Conservation (phyloP, 2,329 filamentous ascomycete genomes). For the Fusarium pilosicola region DNA sequence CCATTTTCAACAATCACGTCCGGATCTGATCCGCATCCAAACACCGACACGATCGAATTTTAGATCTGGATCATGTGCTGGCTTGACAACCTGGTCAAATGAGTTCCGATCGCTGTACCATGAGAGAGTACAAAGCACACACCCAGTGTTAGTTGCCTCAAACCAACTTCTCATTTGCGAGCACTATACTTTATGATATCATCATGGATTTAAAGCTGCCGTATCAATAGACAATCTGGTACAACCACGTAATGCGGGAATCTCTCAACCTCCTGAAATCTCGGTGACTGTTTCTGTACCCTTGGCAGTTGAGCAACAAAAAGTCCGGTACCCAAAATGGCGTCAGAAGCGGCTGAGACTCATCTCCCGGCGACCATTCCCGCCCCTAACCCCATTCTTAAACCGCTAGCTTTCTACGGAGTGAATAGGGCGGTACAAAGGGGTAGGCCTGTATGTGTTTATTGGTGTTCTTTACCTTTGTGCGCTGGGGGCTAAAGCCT, state of each 20-base stretch:
- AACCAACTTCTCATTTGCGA: accelerated
- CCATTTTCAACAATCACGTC: neutral
- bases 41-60: neutral
- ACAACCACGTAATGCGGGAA: neutral
- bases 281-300: neutral
- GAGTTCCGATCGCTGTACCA: neutral
- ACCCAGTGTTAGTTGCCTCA: neutral
- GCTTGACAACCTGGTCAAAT: neutral
- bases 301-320: accelerated
- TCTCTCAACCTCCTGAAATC: neutral
- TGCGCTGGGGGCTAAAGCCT: too few relatives aligned
- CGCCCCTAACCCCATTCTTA: too few relatives aligned
- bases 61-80: accelerated
- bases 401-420: too few relatives aligned
- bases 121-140: neutral
- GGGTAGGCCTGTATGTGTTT: too few relatives aligned
- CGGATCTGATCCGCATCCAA: neutral
- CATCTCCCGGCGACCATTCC: too few relatives aligned
- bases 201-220: accelerated
- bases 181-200: neutral
- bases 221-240: neutral
- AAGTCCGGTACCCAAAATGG: neutral
- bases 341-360: too few relatives aligned
- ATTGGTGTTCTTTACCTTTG: too few relatives aligned
- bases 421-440: too few relatives aligned